These are phyloP conservation scores for Suhomyces terraborum DNA, from an alignment of 1,139 yeast species.

Conservation along the genomic window DNA sequence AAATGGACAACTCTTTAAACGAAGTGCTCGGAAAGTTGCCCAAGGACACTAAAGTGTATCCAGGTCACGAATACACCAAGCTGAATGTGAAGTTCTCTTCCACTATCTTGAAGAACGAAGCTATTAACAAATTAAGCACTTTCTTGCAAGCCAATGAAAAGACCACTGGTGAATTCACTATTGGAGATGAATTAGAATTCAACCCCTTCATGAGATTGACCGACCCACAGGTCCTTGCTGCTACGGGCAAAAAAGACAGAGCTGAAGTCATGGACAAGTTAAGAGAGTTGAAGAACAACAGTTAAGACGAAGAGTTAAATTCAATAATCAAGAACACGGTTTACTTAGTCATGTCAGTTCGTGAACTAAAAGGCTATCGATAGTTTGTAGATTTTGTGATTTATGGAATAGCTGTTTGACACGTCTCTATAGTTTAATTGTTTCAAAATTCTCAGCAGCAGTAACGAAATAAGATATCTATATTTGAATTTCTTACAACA, in stretches of 20 bases:
- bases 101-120: conserved; percentile 57
- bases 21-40: conserved; percentile 62
- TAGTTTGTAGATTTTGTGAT: too few relatives aligned
- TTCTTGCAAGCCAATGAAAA: conserved; percentile 58
- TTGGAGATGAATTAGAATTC: conserved; percentile 76
- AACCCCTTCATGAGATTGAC: conserved; percentile 87
- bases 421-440: too few relatives aligned
- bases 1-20: conserved; percentile 76
- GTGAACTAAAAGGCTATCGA: too few relatives aligned
- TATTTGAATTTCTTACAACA: too few relatives aligned
- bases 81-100: conserved; percentile 77
- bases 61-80: conserved; percentile 95
- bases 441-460: too few relatives aligned
- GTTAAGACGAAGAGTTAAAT: conserved; percentile 25
- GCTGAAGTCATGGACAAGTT: conserved; percentile 64
- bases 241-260: conserved; percentile 36
- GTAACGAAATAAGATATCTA: too few relatives aligned
- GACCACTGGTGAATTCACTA: conserved; percentile 83
- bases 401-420: too few relatives aligned
- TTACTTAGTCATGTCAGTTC: too few relatives aligned
- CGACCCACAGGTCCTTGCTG: conserved; percentile 57
- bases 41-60: conserved; percentile 69
- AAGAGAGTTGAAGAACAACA: conserved; percentile 68
- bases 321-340: too few relatives aligned
- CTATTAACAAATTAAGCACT: conserved; percentile 55